phyloP scores from a whole-genome alignment of 1,284 basidiomycete species.

The Hymenochaete sp. region DNA sequence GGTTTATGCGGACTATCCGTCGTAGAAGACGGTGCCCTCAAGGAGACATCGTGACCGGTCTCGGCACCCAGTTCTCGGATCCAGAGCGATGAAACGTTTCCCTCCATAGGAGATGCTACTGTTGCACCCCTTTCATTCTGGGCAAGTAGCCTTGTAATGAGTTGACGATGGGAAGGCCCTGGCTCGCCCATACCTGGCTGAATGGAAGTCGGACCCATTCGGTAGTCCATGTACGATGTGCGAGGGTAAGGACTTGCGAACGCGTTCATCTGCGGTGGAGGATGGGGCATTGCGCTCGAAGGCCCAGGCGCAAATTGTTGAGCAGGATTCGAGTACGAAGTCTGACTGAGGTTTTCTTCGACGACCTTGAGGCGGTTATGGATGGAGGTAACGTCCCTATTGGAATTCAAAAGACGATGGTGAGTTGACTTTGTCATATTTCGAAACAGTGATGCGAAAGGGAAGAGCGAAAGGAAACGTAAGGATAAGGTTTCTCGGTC shows the following conservation, averaged over 20 bases:
- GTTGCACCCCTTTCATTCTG: constrained; percentile 34
- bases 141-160: constrained; percentile 5
- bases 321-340: not conserved
- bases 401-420: not conserved
- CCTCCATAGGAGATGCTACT: constrained; percentile 45
- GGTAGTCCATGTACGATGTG: not conserved
- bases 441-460: not conserved
- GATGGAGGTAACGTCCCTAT: constrained; percentile 12
- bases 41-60: not conserved
- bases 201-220: not conserved
- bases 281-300: not conserved
- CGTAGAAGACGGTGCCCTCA: not conserved
- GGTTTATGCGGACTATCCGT: too few species aligned
- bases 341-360: constrained; percentile 6
- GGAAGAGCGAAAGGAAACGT: not conserved
- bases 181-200: not conserved
- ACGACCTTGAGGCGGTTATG: constrained; percentile 12
- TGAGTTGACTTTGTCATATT: not conserved
- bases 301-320: not conserved
- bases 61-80: constrained; percentile 39
- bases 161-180: not conserved
- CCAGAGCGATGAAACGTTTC: constrained; percentile 50
- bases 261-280: too few species aligned
- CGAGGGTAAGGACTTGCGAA: too few species aligned
- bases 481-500: not conserved